A percentile compares a stretch with the other conserved stretches of the same genome.
phyloP scores from a whole-genome alignment of 305 asterid species.

The Solanum hybrid region DNA sequence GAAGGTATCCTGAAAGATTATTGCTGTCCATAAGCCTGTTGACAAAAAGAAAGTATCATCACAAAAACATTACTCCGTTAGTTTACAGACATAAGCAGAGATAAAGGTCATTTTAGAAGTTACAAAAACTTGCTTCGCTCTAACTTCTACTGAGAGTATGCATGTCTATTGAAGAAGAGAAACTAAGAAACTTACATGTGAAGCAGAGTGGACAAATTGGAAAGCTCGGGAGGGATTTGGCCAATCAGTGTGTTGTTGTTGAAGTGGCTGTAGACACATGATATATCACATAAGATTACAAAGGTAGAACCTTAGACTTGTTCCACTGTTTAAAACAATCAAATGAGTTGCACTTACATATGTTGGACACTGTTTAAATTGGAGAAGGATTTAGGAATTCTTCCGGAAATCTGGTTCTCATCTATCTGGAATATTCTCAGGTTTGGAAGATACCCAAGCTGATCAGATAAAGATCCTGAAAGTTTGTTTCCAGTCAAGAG shows the following conservation, averaged over 20 bases:
- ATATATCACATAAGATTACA: neutral
- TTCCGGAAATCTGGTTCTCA: slow-evolving; percentile 35
- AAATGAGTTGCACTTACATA: slow-evolving; percentile 18
- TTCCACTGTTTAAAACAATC: neutral
- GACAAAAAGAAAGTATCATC: neutral
- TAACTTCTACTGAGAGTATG: neutral
- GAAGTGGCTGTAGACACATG: slow-evolving; percentile 35
- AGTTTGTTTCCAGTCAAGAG: slow-evolving; percentile 37
- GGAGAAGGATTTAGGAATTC: slow-evolving; percentile 28
- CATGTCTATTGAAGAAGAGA: neutral
- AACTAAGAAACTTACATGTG: slow-evolving; percentile 31
- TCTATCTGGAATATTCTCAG: slow-evolving; percentile 37
- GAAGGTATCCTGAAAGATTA: slow-evolving; percentile 34
- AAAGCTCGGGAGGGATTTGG: slow-evolving; percentile 32
- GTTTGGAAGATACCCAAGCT: slow-evolving; percentile 29
- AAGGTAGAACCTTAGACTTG: neutral
- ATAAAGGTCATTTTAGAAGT: neutral
- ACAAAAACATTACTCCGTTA: neutral
- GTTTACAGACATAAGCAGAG: neutral
- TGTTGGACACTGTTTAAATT: slow-evolving; percentile 25
- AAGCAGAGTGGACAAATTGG: slow-evolving; percentile 21
- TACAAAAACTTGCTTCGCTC: no score
- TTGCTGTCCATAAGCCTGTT: slow-evolving; percentile 40
- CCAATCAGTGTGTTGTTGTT: slow-evolving; percentile 45
- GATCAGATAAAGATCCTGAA: slow-evolving; percentile 34